These are phyloP conservation scores for Amanita jacksonii DNA, from an alignment of 768 basidiomycete genomes.

Conservation along the genomic window DNA sequence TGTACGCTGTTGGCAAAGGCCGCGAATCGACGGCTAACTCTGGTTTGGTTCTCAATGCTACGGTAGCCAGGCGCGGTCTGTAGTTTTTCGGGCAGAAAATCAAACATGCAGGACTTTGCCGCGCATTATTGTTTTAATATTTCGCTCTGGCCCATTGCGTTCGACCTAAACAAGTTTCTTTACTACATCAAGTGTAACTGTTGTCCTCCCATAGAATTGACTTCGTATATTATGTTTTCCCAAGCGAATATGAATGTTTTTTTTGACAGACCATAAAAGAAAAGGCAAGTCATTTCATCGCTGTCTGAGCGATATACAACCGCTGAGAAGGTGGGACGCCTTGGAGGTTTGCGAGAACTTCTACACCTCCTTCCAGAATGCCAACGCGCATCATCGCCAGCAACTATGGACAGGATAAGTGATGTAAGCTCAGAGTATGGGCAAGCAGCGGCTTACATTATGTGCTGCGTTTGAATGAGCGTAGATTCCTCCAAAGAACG, in stretches of 20 bases:
- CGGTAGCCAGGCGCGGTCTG: background rate
- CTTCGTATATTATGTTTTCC: background rate
- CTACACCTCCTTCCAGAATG: slow-evolving; percentile 18
- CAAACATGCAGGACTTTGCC: too few relatives aligned
- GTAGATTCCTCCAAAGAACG: slow-evolving; percentile 82
- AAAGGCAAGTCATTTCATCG: background rate
- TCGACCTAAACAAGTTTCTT: too few relatives aligned
- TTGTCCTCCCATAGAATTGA: too few relatives aligned
- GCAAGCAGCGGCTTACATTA: slow-evolving; percentile 38
- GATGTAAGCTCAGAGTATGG: background rate
- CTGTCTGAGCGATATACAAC: slow-evolving; percentile 8
- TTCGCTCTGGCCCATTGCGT: too few relatives aligned
- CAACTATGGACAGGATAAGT: slow-evolving; percentile 23
- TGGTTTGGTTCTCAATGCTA: background rate
- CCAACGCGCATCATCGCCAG: slow-evolving; percentile 47
- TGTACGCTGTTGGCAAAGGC: background rate
- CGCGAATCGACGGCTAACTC: background rate
- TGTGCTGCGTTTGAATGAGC: slow-evolving; percentile 78
- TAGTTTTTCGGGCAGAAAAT: background rate
- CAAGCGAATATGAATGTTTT: background rate
- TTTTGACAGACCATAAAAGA: background rate
- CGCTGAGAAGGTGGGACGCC: slow-evolving; percentile 10
- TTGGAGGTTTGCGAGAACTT: slow-evolving; percentile 12
- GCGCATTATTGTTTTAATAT: too few relatives aligned
- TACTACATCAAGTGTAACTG: too few relatives aligned